Base-by-base conservation (phyloP, 106 monocot species). In the Ottelia alismoides region DNA sequence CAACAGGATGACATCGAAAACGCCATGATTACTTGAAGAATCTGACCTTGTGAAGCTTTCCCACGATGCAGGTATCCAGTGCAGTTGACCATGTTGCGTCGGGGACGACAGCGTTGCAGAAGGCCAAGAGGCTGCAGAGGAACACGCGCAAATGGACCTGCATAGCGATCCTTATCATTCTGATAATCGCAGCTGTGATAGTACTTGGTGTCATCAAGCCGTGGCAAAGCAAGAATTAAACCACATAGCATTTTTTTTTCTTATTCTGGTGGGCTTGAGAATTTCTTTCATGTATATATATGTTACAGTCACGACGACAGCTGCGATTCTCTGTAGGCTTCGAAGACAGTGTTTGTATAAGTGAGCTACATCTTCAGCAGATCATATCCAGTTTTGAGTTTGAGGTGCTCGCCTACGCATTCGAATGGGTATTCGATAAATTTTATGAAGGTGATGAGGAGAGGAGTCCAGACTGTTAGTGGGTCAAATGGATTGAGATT, bases 121-220 rank as follows among this genome's bases (percentile, higher is more conserved):
- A 78, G 31, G 93, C 93, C 17, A 88, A 84, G 71, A 81, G 35
- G 27, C 78, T 94, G 35, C 87, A 81, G 57, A 94, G 76, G 72
- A 94, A 73, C 58, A 88, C 93, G 0, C 80, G 87, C 44, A 94
- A 94, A 35, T 94, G 93, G 80, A 88, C 84, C 84, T 88, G 93
- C 81, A 81, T 88, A 21, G 84, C 84, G 21, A 94, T 94, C 18
- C 60, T 94, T n/a, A 71, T 88, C 45, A 80, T 94, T 27, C 77
- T 94, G 9, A 25, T 88, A 0, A 78, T 94, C 47, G 80, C 84
- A 2, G 69, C 60, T 7, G 54, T 88, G 52, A 78, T 88, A 12
- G 87, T 94, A n/a, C 69, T 88, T 0, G 75, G 56, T 0, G 76
- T 94, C 49, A 28, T 84, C 24, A 74, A 88, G 69, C 87, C 93